Evolutionary conservation across 225 moss, liverwort and hornwort genomes (phyloP), one percentile per base, ranked within the genome.

Genomic region (Rhytidiadelphus loreus): DNA sequence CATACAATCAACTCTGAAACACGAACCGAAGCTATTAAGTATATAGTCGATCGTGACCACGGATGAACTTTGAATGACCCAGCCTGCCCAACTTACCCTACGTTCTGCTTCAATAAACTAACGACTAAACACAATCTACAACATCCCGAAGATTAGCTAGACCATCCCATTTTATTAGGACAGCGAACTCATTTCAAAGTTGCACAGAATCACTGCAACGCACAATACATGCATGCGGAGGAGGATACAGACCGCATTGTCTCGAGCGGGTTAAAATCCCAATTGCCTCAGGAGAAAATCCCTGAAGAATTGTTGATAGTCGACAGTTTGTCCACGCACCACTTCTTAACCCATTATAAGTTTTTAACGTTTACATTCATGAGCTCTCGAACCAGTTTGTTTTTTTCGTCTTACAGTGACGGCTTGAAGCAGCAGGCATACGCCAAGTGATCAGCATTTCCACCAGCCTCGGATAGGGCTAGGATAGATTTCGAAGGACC

Each of bases 401-500:
- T 17, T 1, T 15, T 56, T 68, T 37, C 66, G 21, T 75, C 29
- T 86, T 86, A 77, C 4, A 90, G 66, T 8, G 13, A 58, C 4
- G 58, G 57, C 44, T 2, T 61, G 75, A 90, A 90, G 77, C 78
- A 87, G 87, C 90, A 90, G 60, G 90, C 86, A 69, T 90, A 79
- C 8, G 2, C 83, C 83, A 79, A 62, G 41, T 87, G 75, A 12
- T 52, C 64, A 11, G 52, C 70, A 10, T 77, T 11, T n/a, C 82
- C 59, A 58, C 23, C 84, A 68, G 29, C 23, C 37, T 50, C 48
- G 6, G 69, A 19, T n/a, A n/a, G n/a, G n/a, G n/a, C n/a, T n/a
- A n/a, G n/a, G n/a, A n/a, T n/a, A n/a, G n/a, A n/a, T 11, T 22
- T 83, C 41, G 41, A 90, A 87, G 70, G 3, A 28, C 9, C 52